Conservation (phyloP, 2,329 filamentous ascomycete species). For the Pseudocercospora musae region DNA sequence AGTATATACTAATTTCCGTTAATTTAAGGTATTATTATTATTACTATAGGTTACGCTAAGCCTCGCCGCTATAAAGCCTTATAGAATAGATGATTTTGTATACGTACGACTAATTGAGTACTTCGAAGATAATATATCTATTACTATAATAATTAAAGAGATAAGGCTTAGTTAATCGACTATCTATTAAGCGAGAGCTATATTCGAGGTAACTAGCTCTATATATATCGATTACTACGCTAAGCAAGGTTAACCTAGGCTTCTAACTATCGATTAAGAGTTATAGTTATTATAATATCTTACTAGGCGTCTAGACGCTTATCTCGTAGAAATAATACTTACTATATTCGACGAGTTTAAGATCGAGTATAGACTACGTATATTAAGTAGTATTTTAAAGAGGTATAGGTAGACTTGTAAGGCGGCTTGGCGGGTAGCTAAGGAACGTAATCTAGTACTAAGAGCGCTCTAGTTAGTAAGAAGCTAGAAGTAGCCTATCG, state of each 20-base stretch:
- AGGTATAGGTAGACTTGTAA: background rate
- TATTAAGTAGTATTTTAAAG: background rate
- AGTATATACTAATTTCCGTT: no score
- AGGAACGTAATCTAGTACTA: background rate
- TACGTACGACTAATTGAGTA: no score
- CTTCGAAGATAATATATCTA: no score
- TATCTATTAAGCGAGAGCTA: background rate
- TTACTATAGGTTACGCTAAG: no score
- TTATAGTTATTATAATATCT: background rate
- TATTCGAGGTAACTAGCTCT: background rate
- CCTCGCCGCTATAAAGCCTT: no score
- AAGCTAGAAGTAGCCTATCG: background rate
- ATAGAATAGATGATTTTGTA: no score
- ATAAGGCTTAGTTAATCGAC: background rate
- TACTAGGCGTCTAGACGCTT: background rate
- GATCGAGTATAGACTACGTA: background rate
- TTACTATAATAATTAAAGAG: no score
- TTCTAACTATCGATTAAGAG: background rate
- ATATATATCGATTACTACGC: background rate
- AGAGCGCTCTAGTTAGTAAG: background rate
- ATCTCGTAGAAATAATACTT: background rate
- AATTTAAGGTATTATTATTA: no score
- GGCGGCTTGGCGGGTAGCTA: background rate
- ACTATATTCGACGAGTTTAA: background rate
- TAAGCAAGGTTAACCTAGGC: background rate